Base-by-base conservation (phyloP, 371 early-diverging fungal species). In the Gilbertella persicaria region DNA sequence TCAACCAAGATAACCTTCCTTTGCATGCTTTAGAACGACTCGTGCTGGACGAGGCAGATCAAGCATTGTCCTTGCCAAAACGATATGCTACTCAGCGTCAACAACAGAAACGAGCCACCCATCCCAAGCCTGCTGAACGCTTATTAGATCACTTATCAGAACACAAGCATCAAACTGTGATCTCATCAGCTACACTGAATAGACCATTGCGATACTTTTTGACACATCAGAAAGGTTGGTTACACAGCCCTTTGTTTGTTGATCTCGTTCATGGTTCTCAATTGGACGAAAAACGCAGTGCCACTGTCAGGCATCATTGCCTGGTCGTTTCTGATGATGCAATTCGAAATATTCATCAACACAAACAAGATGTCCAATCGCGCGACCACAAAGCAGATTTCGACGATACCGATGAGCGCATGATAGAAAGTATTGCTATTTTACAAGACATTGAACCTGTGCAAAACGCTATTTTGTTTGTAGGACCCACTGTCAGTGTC, bases 41-140 rank as follows among this genome's bases (percentile, higher is more conserved):
- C 3, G 74, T 88, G 0, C 45, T 93, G 28, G 94, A 93, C 51
- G 93, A 93, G 59, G 88, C 82, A 0, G 93, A 93, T 55, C 83
- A 86, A 62, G 76, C 90, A 13, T 65, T 91, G 10, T 64, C 79
- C 16, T 61, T 87, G 2, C 84, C 84, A 2, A 66, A 66, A 44
- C 75, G 90, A 0, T 86, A 77, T 60, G 88, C 83, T 0, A 64
- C 86, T 1, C 40, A 72, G 12, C 72, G 65, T 14, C 64, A 82
- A 43, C 75, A 82, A 38, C 29, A 43, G 13, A 72, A 73, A 20
- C 73, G 87, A 2, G 45, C 65, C n/a, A 35, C 42, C 0, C 88
- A 93, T 58, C 90, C 91, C 4, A 80, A 83, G 42, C 82, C 88
- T 7, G 71, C 86, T 0, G 87, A 90, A 50, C 12, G 69, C 2